Conservation (phyloP, 805 yeast genomes). For the Candida awuae region DNA sequence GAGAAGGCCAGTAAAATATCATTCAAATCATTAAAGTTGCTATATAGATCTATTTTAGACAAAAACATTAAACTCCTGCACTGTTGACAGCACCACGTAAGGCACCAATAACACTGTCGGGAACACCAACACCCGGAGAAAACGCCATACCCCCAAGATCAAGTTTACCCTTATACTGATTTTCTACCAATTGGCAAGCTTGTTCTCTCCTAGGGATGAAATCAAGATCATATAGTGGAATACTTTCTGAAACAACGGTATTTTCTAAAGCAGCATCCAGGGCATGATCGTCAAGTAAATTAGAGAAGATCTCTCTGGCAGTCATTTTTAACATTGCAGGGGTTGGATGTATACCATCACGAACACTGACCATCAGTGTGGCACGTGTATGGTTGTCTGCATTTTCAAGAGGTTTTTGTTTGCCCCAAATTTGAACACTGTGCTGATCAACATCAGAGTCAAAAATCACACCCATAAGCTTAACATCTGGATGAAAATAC, state of each 20-base stretch:
- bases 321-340: background rate
- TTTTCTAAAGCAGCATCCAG: background rate
- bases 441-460: conserved; percentile 77
- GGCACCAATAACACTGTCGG: background rate
- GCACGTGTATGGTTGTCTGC: background rate
- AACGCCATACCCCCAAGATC: background rate
- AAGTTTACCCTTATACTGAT: background rate
- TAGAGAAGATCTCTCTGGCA: background rate
- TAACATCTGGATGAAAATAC: conserved; percentile 32
- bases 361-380: background rate
- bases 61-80: background rate
- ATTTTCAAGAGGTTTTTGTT: background rate
- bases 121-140: conserved; percentile 11
- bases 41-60: too few species aligned
- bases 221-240: background rate
- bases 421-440: conserved; percentile 19
- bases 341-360: background rate
- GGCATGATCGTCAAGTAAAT: background rate
- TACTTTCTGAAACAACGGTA: background rate
- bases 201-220: background rate
- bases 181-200: background rate
- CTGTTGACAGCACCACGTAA: background rate
- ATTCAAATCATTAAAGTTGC: too few species aligned
- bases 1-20: too few species aligned
- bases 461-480: conserved; percentile 77